Percentiles rank a stretch among this genome's conserved stretches.
These are phyloP conservation scores for Centaurea solstitialis DNA, from an alignment of 129 eudicot species.

Conservation along the genomic window DNA sequence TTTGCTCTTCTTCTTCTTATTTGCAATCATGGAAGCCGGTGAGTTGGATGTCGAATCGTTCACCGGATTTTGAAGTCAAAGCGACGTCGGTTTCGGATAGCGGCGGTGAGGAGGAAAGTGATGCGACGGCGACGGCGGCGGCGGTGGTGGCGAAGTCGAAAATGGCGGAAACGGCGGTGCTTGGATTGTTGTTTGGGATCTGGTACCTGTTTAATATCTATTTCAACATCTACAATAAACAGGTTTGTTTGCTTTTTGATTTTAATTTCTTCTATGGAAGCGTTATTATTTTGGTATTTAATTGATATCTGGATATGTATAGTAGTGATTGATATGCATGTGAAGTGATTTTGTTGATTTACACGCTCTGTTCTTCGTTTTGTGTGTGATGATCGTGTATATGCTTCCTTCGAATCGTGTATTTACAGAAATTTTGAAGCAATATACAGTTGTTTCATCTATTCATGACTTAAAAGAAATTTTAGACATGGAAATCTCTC, in stretches of 20 bases:
- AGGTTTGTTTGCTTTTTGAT: conserved; percentile 40
- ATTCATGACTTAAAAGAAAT: neutral
- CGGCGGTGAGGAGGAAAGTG: conserved; percentile 38
- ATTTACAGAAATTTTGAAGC: neutral
- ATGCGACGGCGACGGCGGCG: conserved; percentile 23
- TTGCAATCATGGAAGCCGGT: conserved; percentile 25
- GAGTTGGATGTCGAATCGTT: conserved; percentile 41
- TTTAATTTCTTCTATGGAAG: conserved; percentile 1
- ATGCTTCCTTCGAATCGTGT: neutral
- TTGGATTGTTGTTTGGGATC: conserved; percentile 68
- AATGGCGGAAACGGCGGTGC: conserved; percentile 43
- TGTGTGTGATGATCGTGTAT: neutral
- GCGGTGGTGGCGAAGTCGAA: conserved; percentile 31
- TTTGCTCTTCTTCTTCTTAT: conserved; percentile 36
- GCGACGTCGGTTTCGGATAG: conserved; percentile 51
- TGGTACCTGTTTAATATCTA: conserved; percentile 90
- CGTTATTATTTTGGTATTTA: neutral
- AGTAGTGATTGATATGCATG: neutral
- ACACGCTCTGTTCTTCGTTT: neutral
- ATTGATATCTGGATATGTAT: neutral
- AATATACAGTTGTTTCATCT: neutral
- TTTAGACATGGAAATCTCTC: neutral
- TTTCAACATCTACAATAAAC: conserved; percentile 93
- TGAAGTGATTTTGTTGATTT: conserved; percentile 7
- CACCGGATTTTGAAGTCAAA: conserved; percentile 39